phyloP scores from a whole-genome alignment of 148 eudicot species.

The Cornus kousa region DNA sequence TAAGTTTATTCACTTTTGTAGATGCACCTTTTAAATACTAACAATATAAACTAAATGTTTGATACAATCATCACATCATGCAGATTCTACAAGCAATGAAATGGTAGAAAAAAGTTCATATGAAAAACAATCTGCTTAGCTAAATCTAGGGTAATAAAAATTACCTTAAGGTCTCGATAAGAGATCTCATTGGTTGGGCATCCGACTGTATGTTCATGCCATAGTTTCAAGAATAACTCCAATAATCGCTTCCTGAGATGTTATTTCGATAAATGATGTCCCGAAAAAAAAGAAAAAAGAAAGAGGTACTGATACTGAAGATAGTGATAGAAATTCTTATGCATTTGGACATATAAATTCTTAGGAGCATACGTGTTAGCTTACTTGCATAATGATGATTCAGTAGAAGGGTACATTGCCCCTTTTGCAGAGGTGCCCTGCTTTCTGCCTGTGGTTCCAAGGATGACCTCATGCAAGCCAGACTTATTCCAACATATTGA shows the following conservation, averaged over 20 bases:
- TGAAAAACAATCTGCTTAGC: background rate
- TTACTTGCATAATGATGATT: conserved; percentile 94
- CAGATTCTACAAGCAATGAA: background rate
- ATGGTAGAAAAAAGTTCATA: background rate
- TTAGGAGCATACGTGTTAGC: background rate
- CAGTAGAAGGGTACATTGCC: conserved; percentile 69
- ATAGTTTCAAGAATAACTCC: conserved; percentile 63
- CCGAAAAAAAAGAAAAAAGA: background rate
- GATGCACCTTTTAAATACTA: background rate
- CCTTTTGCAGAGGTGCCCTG: conserved; percentile 97
- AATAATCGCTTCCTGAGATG: conserved; percentile 70
- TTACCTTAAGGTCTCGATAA: conserved; percentile 80
- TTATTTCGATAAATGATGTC: background rate
- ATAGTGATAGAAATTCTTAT: background rate
- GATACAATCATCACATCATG: background rate
- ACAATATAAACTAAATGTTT: too few relatives aligned
- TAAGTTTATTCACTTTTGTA: background rate
- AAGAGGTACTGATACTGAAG: background rate
- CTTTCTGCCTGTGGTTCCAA: conserved; percentile 94
- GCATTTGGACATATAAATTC: background rate
- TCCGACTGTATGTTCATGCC: conserved; percentile 24
- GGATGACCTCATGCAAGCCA: conserved; percentile 82
- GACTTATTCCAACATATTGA: conserved; percentile 82
- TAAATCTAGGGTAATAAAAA: background rate
- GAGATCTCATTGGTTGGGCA: conserved; percentile 24